Percentiles rank a stretch among this genome's conserved stretches.
Conservation (phyloP, 805 yeast species). For the Candida andamanensis region DNA sequence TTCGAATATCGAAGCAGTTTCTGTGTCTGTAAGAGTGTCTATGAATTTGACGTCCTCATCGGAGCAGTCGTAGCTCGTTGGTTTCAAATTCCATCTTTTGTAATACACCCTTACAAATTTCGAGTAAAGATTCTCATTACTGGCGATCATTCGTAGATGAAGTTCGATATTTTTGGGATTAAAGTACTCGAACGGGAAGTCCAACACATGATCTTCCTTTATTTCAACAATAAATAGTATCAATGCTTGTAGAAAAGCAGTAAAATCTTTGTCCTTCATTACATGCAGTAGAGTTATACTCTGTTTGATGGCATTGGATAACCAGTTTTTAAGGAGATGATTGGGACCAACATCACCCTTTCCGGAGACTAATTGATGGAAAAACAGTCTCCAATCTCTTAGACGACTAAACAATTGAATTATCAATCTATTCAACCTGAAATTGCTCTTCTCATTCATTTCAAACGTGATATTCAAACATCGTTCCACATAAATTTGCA, state of each 20-base stretch:
- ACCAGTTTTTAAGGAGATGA: slow-evolving; percentile 7
- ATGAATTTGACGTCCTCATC: not conserved
- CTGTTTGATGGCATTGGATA: slow-evolving; percentile 4
- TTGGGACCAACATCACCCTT: slow-evolving; percentile 3
- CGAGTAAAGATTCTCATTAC: no score
- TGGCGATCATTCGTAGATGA: not conserved
- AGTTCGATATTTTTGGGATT: not conserved
- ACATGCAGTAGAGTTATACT: slow-evolving; percentile 6
- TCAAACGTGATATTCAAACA: slow-evolving; percentile 20
- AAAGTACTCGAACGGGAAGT: not conserved
- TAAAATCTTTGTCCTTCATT: not conserved
- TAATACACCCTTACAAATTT: no score
- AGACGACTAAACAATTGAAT: no score
- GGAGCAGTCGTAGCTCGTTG: not conserved
- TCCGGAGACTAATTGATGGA: slow-evolving; percentile 4
- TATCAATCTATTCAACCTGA: slow-evolving; percentile 12
- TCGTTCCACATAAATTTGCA: slow-evolving; percentile 9
- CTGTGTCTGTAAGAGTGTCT: not conserved
- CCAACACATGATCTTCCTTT: not conserved
- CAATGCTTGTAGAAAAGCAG: not conserved
- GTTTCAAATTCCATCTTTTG: no score
- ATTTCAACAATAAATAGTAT: not conserved
- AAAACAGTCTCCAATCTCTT: no score
- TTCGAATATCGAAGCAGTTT: not conserved
- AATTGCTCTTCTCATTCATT: slow-evolving; percentile 10